phyloP scores from a whole-genome alignment of 345 rosid species.

The Lepidium sativum region DNA sequence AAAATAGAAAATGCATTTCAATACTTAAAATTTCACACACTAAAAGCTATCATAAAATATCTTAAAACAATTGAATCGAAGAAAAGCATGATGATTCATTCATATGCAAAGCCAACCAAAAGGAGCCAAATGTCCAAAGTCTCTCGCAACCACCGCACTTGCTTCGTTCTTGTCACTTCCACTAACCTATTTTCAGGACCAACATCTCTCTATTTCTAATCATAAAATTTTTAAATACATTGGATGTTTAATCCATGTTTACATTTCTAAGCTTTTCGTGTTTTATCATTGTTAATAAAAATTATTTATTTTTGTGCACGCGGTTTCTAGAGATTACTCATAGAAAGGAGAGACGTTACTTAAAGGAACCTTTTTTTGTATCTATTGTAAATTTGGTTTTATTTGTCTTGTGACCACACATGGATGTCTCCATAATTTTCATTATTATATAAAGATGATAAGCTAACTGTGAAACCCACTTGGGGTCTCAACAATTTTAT shows the following conservation, averaged over 20 bases:
- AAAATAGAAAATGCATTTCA: background rate
- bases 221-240: background rate
- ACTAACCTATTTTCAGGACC: slow-evolving; percentile 12
- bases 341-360: background rate
- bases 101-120: background rate
- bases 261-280: background rate
- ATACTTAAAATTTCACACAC: background rate
- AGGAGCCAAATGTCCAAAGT: slow-evolving; percentile 13
- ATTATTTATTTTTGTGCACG: background rate
- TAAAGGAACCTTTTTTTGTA: slow-evolving; percentile 7
- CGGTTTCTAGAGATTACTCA: slow-evolving; percentile 12
- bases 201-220: background rate
- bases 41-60: too few species aligned
- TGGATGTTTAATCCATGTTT: background rate
- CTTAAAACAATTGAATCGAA: background rate
- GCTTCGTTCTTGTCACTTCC: slow-evolving; percentile 2
- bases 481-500: background rate
- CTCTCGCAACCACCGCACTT: slow-evolving; percentile 29
- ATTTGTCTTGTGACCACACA: slow-evolving; percentile 13
- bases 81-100: background rate
- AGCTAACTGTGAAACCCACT: slow-evolving; percentile 10
- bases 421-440: background rate
- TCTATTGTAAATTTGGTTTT: slow-evolving; percentile 8
- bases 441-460: background rate
- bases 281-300: background rate